Conservation (phyloP, 1,284 basidiomycete species). For the Puccinia hordei region DNA sequence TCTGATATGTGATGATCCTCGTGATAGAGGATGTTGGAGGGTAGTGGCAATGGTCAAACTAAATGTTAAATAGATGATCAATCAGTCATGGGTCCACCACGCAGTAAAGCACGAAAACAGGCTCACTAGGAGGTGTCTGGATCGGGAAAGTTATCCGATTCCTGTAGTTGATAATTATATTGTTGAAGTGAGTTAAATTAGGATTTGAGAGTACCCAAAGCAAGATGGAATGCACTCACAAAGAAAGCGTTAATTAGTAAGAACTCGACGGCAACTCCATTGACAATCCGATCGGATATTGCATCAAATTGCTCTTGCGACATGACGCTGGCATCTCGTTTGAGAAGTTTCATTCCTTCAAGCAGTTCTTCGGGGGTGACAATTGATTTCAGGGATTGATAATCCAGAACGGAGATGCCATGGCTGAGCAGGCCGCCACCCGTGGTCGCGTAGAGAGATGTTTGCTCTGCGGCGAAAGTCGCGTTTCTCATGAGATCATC, state of each 20-base stretch:
- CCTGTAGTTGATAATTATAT: background rate
- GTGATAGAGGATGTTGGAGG: constrained; percentile 44
- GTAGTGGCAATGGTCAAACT: constrained; percentile 34
- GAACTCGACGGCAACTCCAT: constrained; percentile 35
- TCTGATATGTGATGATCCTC: constrained; percentile 38
- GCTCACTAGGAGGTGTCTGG: constrained; percentile 38
- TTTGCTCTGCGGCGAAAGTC: constrained; percentile 32
- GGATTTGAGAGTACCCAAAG: background rate
- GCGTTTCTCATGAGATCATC: constrained; percentile 38
- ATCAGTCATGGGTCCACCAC: no score
- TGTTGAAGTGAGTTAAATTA: background rate
- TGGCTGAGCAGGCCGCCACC: constrained; percentile 34
- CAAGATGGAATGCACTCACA: constrained; percentile 21
- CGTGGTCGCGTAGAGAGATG: constrained; percentile 4
- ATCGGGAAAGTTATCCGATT: constrained; percentile 2
- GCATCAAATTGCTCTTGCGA: constrained; percentile 1
- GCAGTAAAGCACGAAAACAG: background rate
- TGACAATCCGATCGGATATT: constrained; percentile 3
- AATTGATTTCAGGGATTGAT: constrained; percentile 19
- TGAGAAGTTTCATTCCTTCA: constrained; percentile 29
- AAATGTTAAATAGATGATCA: background rate
- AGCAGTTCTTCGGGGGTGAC: constrained; percentile 18
- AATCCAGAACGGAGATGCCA: constrained; percentile 31
- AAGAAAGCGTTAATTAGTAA: constrained; percentile 27
- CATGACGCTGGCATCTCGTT: constrained; percentile 20